Evolutionary conservation across 2,329 filamentous ascomycete species (phyloP), one percentile per base, ranked within the genome.

Genomic region (Fusarium goolgardi): DNA sequence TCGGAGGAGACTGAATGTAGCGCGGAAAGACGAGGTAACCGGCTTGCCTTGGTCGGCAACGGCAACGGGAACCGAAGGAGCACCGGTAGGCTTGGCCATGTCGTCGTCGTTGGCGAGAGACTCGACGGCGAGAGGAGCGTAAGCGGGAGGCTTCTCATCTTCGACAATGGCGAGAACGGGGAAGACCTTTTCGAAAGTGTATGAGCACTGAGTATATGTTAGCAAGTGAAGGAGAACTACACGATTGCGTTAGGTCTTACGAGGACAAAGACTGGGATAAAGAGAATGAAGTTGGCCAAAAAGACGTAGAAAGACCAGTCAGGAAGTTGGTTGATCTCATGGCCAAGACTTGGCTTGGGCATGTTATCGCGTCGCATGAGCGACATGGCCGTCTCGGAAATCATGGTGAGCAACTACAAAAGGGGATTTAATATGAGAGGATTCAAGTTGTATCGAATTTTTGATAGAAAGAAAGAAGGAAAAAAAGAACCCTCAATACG

Each of bases 101-200:
- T 43, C 60, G 23, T 51, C 75, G 67, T 67, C 67, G 64, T 65
- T 67, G 63, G 65, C 39, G 45, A 88, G 75, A 45, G 84, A 80
- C 62, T 86, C 81, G 72, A 82, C 76, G 44, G 82, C 75, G 45
- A 88, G 75, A 52, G 84, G 81, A 57, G 85, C 82, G 77, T 88
- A 88, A 29, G 81, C 80, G 7, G 85, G 84, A 50, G 85, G 83
- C 54, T 82, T 82, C 52, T 86, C 85, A 77, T 88, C 84, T 72
- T 88, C 86, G 69, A 88, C 77, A 65, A 87, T 86, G 75, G 86
- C 84, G 63, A 88, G 81, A 55, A 84, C 81, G 44, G 85, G 82
- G 73, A 83, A 85, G 71, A 88, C 74, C 57, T 78, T 76, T 54
- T 79, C 75, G 50, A 88, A 75, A 12, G 85, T 85, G 78, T 88